Base-by-base conservation (phyloP, 768 basidiomycete genomes). In the Russula virescens region DNA sequence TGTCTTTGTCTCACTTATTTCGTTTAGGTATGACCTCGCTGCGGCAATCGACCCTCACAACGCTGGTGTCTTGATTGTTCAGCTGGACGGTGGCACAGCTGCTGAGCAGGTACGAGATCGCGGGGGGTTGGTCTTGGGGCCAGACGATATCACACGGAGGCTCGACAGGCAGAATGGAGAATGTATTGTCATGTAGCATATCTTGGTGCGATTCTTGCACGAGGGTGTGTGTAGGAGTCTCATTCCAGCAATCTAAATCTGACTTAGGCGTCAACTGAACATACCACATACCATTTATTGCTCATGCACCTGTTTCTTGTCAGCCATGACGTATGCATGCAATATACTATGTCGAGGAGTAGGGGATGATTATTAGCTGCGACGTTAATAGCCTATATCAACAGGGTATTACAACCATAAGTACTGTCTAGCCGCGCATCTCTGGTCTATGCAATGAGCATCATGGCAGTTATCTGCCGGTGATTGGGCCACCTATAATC, bases 41-140 rank as follows among this genome's bases (percentile, higher is more conserved):
- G 87, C 90, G 0, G 78, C 86, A 59, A 73, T 92, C 8, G 95
- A 98, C 74, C 86, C 89, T 0, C 71, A 81, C 31, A 98, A 98
- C 67, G 72, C 81, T 0, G 95, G 96, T 5, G 91, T 98, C 1
- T 78, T 98, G 14, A 77, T 96, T 56, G 92, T 94, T 2, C 82
- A 83, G 56, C 78, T 94, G 23, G 76, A 81, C 57, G 81, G 80
- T 1, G 70, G 68, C 62, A 76, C 63, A 26, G 68, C 52, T 61
- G 76, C 26, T n/a, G 57, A 60, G 14, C 49, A 47, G 40, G 57
- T 25, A 21, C 43, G 58, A 16, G 49, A 56, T 11, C 46, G 71
- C 26, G 62, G 70, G 58, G 75, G 75, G 40, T 68, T 72, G 59
- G 81, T 77, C 56, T 76, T 86, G 66, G 81, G 73, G 56, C 75